Conservation (phyloP, 768 basidiomycete species). For the Tephrocybe rancida region DNA sequence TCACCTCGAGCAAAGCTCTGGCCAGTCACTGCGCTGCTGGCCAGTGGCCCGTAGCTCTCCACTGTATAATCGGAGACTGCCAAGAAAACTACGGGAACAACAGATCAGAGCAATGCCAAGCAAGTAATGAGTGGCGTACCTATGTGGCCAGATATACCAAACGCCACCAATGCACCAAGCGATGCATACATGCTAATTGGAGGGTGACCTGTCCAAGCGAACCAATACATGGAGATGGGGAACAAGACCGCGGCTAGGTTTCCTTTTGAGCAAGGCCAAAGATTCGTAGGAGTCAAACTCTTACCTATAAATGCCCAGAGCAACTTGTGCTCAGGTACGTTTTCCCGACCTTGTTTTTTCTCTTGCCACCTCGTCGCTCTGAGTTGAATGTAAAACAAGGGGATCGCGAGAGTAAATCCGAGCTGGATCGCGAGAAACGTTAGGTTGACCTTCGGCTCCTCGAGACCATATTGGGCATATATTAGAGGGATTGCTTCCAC, state of each 20-base stretch:
- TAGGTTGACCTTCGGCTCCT: constrained; percentile 17
- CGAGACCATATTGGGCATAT: constrained; percentile 19
- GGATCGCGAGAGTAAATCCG: constrained; percentile 19
- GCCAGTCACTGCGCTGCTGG: constrained; percentile 24
- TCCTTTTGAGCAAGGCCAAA: background rate
- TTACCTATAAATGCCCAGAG: constrained; percentile 20
- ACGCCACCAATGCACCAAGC: constrained; percentile 18
- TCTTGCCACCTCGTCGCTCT: constrained; percentile 21
- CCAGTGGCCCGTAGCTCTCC: constrained; percentile 24
- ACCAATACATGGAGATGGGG: constrained; percentile 25
- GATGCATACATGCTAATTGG: constrained; percentile 21
- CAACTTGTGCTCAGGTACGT: constrained; percentile 23
- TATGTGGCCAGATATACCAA: constrained; percentile 23
- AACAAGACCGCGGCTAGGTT: constrained; percentile 20
- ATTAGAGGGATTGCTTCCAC: constrained; percentile 22
- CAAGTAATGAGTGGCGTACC: constrained; percentile 2
- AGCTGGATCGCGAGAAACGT: constrained; percentile 19
- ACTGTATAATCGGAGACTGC: constrained; percentile 24
- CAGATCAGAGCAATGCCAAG: background rate
- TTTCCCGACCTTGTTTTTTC: constrained; percentile 14
- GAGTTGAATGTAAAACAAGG: constrained; percentile 20
- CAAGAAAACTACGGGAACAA: constrained; percentile 16
- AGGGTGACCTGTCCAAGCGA: constrained; percentile 22
- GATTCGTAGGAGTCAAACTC: too few relatives aligned
- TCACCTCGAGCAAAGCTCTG: constrained; percentile 24